phyloP scores from a whole-genome alignment of 2,329 filamentous ascomycete genomes.

The Grosmannia penicillata region DNA sequence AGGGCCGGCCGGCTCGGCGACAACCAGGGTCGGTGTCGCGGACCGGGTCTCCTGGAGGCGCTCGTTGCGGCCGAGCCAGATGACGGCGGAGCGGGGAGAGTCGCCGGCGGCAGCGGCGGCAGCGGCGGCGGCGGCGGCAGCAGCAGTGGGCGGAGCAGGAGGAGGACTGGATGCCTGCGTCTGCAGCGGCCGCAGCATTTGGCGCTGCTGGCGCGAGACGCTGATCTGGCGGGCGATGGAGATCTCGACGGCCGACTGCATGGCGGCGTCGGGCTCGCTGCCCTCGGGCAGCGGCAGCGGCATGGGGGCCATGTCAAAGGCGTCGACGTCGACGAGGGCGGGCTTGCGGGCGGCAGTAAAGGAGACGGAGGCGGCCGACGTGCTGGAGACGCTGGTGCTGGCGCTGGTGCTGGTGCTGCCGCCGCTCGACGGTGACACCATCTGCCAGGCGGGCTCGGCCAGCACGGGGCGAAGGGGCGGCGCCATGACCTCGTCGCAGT shows the following conservation, averaged over 20 bases:
- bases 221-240: constrained; percentile 57
- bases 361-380: too few relatives aligned
- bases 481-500: neutral
- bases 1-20: constrained; percentile 11
- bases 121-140: neutral
- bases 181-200: constrained; percentile 39
- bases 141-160: too few relatives aligned
- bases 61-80: constrained; percentile 17
- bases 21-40: constrained; percentile 31
- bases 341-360: too few relatives aligned
- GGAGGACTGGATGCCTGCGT: too few relatives aligned
- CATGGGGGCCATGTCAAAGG: too few relatives aligned
- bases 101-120: neutral
- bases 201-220: constrained; percentile 45
- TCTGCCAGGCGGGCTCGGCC: constrained; percentile 31
- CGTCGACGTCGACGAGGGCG: too few relatives aligned
- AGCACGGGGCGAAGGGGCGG: constrained; percentile 21
- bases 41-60: constrained; percentile 24
- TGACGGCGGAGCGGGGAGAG: constrained; percentile 7
- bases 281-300: too few relatives aligned
- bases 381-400: constrained; percentile 8
- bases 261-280: constrained; percentile 22
- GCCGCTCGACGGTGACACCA: constrained; percentile 19
- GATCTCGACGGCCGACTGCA: constrained; percentile 44
- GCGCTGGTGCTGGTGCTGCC: constrained; percentile 7